Evolutionary conservation across 176 grass and related monocot species (phyloP), one percentile per base, ranked within the genome.

Genomic region (Chrysopogon serrulatus): DNA sequence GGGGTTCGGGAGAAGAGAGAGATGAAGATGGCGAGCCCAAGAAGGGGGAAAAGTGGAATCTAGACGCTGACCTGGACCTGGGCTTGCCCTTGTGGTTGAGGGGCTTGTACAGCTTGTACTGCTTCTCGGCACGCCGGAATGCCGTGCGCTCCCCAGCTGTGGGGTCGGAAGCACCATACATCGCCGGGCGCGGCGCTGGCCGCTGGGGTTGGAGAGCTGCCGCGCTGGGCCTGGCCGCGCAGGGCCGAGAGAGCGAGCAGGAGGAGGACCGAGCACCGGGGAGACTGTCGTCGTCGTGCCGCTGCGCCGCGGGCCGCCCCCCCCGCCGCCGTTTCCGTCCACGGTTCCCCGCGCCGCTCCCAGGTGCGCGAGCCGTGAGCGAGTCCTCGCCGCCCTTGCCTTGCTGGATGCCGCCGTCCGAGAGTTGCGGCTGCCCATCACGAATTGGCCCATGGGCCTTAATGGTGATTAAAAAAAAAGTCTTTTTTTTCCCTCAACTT

Each of bases 61-160:
- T 19, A 59, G 65, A 40, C 6, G 8, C 24, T 28, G 8, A 84
- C 81, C 81, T 83, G 28, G 73, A 32, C n/a, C 59, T 85, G 18
- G 85, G 71, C 80, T 79, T 87, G n/a, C 91, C 88, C 70, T 94
- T 92, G 82, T 79, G 53, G 15, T 64, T 79, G 44, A 63, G 85
- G 2, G 85, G 48, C 77, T 94, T 92, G 85, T 97, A 90, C 53
- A 97, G 90, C 87, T 97, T 97, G 85, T 87, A 97, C 31, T 91
- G 83, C 87, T 97, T 97, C 92, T 97, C 94, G 5, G 85, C 91
- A 36, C 54, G 76, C 32, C 94, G 92, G 76, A 97, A 97, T 16
- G 89, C 87, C 19, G 92, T 97, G 64, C 94, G 90, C 85, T 97
- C 92, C 78, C 79, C 51, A n/a, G 60, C 75, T 26, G 76, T 61